Base-by-base conservation (phyloP, 2,329 filamentous ascomycete genomes). In the Phoma sp. region DNA sequence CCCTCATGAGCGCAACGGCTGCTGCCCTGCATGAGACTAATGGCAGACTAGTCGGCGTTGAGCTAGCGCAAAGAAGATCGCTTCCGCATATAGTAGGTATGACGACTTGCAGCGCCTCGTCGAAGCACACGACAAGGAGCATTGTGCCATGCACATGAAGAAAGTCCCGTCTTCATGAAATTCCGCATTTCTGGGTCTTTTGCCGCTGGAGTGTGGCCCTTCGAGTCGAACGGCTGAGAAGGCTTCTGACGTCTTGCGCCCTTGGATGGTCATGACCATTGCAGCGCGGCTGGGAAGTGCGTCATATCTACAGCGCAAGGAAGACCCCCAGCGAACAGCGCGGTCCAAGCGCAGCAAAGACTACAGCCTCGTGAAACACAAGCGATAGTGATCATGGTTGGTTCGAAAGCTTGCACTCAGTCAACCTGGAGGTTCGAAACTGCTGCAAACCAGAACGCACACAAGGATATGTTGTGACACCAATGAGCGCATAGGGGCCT, bases 21-120 rank as follows among this genome's bases (percentile, higher is more conserved):
- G 58, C n/a, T 46, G 45, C 62, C 63, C 63, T 66, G 63, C 60
- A 57, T 64, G 32, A 52, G 37, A 29, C 22, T 27, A 55, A 44
- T 51, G 44, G 35, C 10, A 9, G 9, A 12, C 58, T 51, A 60
- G 15, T n/a, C 43, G 10, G 2, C 2, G 0, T 29, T 1, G 12
- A 22, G 1, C 21, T 47, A 44, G 40, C 8, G 0, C 1, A 15
- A 4, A 19, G 51, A n/a, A 33, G 53, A 62, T 62, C 58, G 22
- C 43, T 43, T 9, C 59, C 40, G 29, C 3, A 52, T 43, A 29
- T 15, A 43, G 55, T 25, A 27, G 43, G 31, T 49, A 67, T 67
- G 64, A 67, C 64, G 64, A 55, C 36, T 6, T 17, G 27, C 33
- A 57, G 56, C 53, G 51, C 41, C 21, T 17, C 4, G 4, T 29